phyloP scores from a whole-genome alignment of 2,329 filamentous ascomycete genomes.

The Cercospora berteroae region DNA sequence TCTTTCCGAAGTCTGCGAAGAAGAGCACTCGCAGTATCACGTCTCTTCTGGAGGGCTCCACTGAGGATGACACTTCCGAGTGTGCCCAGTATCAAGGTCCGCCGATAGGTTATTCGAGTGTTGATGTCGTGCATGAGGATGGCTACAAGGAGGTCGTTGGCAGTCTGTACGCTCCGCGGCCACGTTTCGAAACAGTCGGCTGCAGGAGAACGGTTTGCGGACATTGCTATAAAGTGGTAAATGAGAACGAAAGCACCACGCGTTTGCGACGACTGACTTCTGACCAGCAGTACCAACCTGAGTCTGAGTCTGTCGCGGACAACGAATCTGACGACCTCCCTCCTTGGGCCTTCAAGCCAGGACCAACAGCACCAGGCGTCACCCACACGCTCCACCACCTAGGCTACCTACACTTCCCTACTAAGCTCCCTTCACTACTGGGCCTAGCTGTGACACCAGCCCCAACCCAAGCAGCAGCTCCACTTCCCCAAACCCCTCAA shows the following conservation, averaged over 20 bases:
- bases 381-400: background rate
- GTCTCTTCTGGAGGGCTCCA: background rate
- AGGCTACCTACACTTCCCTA: background rate
- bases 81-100: background rate
- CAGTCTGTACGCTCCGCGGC: background rate
- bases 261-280: background rate
- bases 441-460: background rate
- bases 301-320: background rate
- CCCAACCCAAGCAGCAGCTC: background rate
- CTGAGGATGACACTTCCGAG: background rate
- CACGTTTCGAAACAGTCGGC: background rate
- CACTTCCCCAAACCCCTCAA: background rate
- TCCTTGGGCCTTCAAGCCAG: background rate
- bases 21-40: background rate
- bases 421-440: background rate
- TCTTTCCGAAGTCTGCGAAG: background rate
- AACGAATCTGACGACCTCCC: background rate
- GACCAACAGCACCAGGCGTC: background rate
- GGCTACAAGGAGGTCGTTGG: background rate
- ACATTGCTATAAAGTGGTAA: background rate
- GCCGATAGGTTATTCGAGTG: slow-evolving; percentile 1
- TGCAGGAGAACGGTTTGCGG: background rate
- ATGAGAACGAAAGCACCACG: too few species aligned
- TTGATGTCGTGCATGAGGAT: background rate
- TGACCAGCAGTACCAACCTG: background rate